These are phyloP conservation scores for Hyphopichia buzzinii DNA, from an alignment of 1,139 yeast species.

Conservation along the genomic window DNA sequence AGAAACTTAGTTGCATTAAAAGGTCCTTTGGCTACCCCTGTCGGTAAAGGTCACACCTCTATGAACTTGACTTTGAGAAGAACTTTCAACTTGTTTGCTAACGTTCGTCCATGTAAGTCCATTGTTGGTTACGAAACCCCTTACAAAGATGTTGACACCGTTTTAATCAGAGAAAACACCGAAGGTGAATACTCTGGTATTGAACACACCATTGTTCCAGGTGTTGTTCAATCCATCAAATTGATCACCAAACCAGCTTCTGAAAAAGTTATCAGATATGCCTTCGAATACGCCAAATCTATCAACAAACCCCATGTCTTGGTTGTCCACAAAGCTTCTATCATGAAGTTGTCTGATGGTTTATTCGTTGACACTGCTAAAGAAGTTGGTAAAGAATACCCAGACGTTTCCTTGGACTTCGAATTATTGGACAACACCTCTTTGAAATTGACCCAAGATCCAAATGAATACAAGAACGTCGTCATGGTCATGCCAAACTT, in stretches of 20 bases:
- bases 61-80: conserved; percentile 96
- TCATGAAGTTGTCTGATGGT: conserved; percentile 98
- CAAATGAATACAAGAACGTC: conserved; percentile 69
- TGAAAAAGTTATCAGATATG: conserved; percentile 93
- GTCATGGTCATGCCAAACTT: conserved; percentile 99
- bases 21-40: conserved; percentile 98
- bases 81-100: conserved; percentile 93
- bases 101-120: conserved; percentile 95
- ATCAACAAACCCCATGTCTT: conserved; percentile 85
- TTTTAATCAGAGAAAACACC: conserved; percentile 96
- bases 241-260: conserved; percentile 95
- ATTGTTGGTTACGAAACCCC: conserved; percentile 94
- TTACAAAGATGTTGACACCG: conserved; percentile 91
- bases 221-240: conserved; percentile 97
- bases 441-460: conserved; percentile 84
- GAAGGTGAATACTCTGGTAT: conserved; percentile 99
- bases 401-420: conserved; percentile 76
- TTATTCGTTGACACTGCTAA: conserved; percentile 89
- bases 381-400: conserved; percentile 87
- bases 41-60: conserved; percentile 98
- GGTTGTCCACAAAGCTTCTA: conserved; percentile 97
- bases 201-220: conserved; percentile 97
- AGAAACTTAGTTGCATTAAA: conserved; percentile 91
- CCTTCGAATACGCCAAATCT: conserved; percentile 91
- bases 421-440: conserved; percentile 97